Evolutionary conservation across 208 protist species (phyloP), one percentile per base, ranked within the genome.

Genomic region (Leptomonas pyrrhocoris): DNA sequence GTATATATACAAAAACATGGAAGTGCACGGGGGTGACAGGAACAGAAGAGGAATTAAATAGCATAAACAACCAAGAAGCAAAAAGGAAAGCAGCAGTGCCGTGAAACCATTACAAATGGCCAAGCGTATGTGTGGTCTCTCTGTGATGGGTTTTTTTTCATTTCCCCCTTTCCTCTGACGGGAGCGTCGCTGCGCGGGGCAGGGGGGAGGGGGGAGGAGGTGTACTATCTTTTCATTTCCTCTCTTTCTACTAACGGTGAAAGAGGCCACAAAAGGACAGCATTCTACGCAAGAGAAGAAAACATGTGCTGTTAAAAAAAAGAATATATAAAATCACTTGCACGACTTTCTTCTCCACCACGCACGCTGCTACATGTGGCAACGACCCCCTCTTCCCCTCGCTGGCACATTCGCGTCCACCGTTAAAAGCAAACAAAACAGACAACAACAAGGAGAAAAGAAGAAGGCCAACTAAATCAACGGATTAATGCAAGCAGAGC

Each of bases 211-310:
- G 51, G 7, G 55, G 40, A 36, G 23, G 31, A 68, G 56, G 1
- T 7, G 23, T 38, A 38, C 34, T 9, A 38, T 3, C 34, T 9
- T 11, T 18, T 27, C 55, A 25, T 18, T 51, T 28, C 31, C 28
- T 38, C 23, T 25, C 18, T 36, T 54, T 12, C 51, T 36, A 55
- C 27, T 54, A 11, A 53, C 56, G 30, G 19, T 18, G 54, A 57
- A 64, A 56, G 28, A 72, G 62, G 27, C 8, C 51, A 19, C 30
- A 53, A 28, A 60, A 51, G 40, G 36, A 9, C 34, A 49, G 18
- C 16, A n/a, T 3, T n/a, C 16, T 12, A 15, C 18, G 16, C 43
- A 7, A 48, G 16, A 48, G 49, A 64, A 49, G 5, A 66, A 42
- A 59, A 28, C 16, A 38, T 38, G 34, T 38, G 34, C 9, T 9